phyloP scores from a whole-genome alignment of 1,284 basidiomycete species.

The Cutaneotrichosporon sp. region DNA sequence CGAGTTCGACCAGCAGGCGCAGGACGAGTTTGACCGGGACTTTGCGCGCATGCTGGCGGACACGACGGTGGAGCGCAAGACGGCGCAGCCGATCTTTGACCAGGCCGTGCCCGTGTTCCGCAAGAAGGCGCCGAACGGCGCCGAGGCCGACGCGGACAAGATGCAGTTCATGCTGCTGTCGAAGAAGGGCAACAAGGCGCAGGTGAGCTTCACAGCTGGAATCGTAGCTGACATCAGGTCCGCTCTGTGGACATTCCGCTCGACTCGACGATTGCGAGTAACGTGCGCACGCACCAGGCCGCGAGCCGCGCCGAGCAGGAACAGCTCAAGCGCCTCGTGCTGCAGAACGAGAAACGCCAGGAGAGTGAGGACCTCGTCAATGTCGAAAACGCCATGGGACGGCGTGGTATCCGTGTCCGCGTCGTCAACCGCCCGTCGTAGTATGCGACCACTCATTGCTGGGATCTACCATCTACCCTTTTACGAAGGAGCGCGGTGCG shows the following conservation, averaged over 20 bases:
- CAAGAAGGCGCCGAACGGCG: constrained; percentile 49
- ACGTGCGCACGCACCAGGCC: constrained; percentile 80
- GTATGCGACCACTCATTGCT: too few species aligned
- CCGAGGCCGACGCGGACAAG: constrained; percentile 48
- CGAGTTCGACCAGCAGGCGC: constrained; percentile 65
- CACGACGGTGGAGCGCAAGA: constrained; percentile 72
- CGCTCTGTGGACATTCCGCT: constrained; percentile 80
- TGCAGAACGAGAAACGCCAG: constrained; percentile 51
- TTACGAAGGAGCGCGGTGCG: too few species aligned
- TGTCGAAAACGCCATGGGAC: constrained; percentile 33
- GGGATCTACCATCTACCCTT: too few species aligned
- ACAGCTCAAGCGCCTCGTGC: constrained; percentile 80
- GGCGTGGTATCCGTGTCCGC: constrained; percentile 36
- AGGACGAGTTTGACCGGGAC: constrained; percentile 90
- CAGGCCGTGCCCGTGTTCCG: constrained; percentile 63
- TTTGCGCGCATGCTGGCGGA: constrained; percentile 92
- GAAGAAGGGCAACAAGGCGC: constrained; percentile 88
- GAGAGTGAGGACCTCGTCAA: constrained; percentile 22
- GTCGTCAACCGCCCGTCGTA: constrained; percentile 15
- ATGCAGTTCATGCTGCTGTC: constrained; percentile 95
- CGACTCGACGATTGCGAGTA: constrained; percentile 77
- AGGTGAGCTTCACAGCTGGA: constrained; percentile 53
- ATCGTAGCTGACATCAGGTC: constrained; percentile 51
- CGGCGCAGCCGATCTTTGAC: constrained; percentile 76
- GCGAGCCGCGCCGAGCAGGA: constrained; percentile 93